Percentiles rank a stretch among this genome's conserved stretches.
Evolutionary conservation across 495 filamentous ascomycete genomes (phyloP).

Genomic region (Lepraria neglecta): DNA sequence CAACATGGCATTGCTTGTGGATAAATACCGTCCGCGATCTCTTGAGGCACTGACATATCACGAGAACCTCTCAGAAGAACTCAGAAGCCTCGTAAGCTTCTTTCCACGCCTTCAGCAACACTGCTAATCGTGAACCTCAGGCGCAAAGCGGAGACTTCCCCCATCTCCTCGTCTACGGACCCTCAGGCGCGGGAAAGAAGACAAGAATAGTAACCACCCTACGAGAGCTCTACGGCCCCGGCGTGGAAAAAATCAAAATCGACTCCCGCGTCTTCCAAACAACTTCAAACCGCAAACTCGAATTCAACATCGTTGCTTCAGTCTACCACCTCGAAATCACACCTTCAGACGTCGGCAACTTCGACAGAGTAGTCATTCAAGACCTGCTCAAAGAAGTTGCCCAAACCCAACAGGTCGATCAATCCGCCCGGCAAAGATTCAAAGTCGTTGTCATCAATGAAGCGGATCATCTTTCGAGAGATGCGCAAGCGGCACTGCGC

Average conservation of each 20-base stretch:
- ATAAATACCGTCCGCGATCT: slow-evolving; percentile 86
- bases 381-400: slow-evolving; percentile 96
- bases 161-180: slow-evolving; percentile 92
- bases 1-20: slow-evolving; percentile 74
- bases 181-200: slow-evolving; percentile 95
- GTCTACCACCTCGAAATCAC: slow-evolving; percentile 98
- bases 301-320: slow-evolving; percentile 96
- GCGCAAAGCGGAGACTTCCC: slow-evolving; percentile 96
- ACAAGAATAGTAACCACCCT: slow-evolving; percentile 91
- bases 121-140: slow-evolving; percentile 39
- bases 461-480: slow-evolving; percentile 88
- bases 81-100: slow-evolving; percentile 71
- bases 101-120: slow-evolving; percentile 21
- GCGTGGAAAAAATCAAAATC: slow-evolving; percentile 96
- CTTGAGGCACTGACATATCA: slow-evolving; percentile 87
- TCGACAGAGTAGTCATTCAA: slow-evolving; percentile 91
- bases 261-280: slow-evolving; percentile 94
- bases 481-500: slow-evolving; percentile 91
- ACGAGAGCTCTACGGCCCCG: slow-evolving; percentile 84
- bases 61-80: slow-evolving; percentile 75
- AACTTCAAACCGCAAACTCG: slow-evolving; percentile 87
- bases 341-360: slow-evolving; percentile 92
- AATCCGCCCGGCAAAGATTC: slow-evolving; percentile 80
- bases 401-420: slow-evolving; percentile 96
- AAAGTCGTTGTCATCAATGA: slow-evolving; percentile 99